These are phyloP conservation scores for Ascodesmis nigricans DNA, from an alignment of 495 filamentous ascomycete species.

Conservation along the genomic window DNA sequence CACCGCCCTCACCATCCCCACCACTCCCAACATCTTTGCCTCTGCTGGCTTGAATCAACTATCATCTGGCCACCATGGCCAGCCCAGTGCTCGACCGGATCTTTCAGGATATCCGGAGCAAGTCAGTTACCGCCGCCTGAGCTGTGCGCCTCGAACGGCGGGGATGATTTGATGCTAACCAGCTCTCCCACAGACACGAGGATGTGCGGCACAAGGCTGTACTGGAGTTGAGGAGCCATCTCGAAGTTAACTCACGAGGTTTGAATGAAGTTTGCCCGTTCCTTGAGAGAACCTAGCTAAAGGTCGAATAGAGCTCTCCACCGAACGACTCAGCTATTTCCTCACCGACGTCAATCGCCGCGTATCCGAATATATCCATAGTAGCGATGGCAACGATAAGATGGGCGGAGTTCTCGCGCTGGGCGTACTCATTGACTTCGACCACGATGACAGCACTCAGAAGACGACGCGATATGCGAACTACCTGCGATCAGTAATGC, in stretches of 20 bases:
- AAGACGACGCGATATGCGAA: conserved; percentile 86
- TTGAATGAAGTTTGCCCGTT: background rate
- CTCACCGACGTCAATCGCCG: conserved; percentile 43
- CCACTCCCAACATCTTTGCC: too few species aligned
- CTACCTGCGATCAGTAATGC: conserved; percentile 65
- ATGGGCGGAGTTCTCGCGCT: conserved; percentile 83
- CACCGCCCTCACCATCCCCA: too few species aligned
- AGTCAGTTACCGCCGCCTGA: conserved; percentile 10
- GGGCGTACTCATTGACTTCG: conserved; percentile 81
- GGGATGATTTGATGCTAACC: background rate
- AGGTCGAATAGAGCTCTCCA: conserved; percentile 32
- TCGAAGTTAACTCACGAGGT: conserved; percentile 20
- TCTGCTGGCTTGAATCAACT: too few species aligned
- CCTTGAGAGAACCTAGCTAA: background rate
- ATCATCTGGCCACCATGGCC: conserved; percentile 17
- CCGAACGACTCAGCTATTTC: conserved; percentile 40
- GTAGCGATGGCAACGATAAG: conserved; percentile 63
- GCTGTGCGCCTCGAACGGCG: background rate
- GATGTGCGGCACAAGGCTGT: conserved; percentile 23
- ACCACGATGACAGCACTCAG: conserved; percentile 77
- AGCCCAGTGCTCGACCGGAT: conserved; percentile 18
- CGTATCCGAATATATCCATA: conserved; percentile 50
- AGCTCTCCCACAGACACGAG: conserved; percentile 17
- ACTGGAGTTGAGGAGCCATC: conserved; percentile 18
- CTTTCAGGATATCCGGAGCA: conserved; percentile 21